Base-by-base conservation (phyloP, 2,329 filamentous ascomycete species). In the Talaromyces pinophilus region DNA sequence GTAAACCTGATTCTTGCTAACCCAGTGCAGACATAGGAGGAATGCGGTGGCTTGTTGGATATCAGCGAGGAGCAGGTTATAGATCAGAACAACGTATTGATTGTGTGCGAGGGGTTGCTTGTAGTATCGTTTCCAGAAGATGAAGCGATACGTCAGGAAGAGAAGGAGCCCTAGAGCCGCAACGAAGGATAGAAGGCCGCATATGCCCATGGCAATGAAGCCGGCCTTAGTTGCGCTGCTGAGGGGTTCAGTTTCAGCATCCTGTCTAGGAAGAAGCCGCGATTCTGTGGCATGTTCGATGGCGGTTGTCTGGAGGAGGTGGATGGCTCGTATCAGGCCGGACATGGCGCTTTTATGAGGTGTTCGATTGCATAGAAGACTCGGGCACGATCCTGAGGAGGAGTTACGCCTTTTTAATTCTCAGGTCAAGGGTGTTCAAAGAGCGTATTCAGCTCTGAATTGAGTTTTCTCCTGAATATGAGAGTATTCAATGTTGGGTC, bases 41-140 rank as follows among this genome's bases (percentile, higher is more conserved):
- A 84, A 84, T 0, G 81, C 81, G n/a, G 81, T 73, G 0, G 82
- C 77, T 72, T 84, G 83, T 67, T 82, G 81, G n/a, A 84, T 70
- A 71, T 84, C 82, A 22, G 81, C 81, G 3, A 85, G 70, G 8
- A 84, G 76, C 5, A 85, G 76, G 67, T 84, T 83, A 73, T 82
- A 84, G 69, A 84, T 84, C 46, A 85, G 78, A 25, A 84, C 74
- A 46, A 84, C 78, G 63, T 82, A 84, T 75, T 85, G 83, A 68
- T 85, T 85, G 73, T 85, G 82, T 68, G 83, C 82, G 60, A 85
- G 82, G 67, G 83, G 82, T 69, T 81, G 76, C 44, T 77, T 72
- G 69, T 84, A 83, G 68, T 80, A 80, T 62, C 75, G 77, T 54
- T 80, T 77, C 83, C 83, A 85, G 67, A 81, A 81, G 40, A 85